These are phyloP conservation scores for Apiospora marii DNA, from an alignment of 2,329 filamentous ascomycete genomes.

Conservation along the genomic window DNA sequence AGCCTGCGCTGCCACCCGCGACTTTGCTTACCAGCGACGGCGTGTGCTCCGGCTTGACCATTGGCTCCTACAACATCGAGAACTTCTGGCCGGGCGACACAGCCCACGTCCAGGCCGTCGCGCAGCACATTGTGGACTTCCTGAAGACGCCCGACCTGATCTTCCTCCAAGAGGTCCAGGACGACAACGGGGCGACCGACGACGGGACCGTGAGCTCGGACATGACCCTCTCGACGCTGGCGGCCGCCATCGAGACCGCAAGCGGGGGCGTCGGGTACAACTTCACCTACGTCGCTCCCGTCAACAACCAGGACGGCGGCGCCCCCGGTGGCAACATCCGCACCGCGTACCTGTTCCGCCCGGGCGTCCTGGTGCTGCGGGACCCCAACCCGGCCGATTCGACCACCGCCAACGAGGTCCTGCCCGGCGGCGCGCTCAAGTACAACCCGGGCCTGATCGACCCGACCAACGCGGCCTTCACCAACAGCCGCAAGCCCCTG, in stretches of 20 bases:
- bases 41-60: constrained; percentile 66
- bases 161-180: constrained; percentile 76
- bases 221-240: constrained; percentile 64
- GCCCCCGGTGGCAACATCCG: constrained; percentile 77
- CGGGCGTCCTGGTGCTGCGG: constrained; percentile 64
- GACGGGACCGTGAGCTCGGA: constrained; percentile 65
- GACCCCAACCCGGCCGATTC: constrained; percentile 64
- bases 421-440: constrained; percentile 64
- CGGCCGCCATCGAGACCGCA: constrained; percentile 56
- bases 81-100: constrained; percentile 66
- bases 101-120: constrained; percentile 63
- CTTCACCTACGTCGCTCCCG: constrained; percentile 66
- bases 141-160: constrained; percentile 70
- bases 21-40: constrained; percentile 62
- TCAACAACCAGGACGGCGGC: constrained; percentile 69
- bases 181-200: constrained; percentile 68
- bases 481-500: constrained; percentile 70
- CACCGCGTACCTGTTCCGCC: constrained; percentile 73
- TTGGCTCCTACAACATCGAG: constrained; percentile 75
- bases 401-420: constrained; percentile 63
- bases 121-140: constrained; percentile 70
- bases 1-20: constrained; percentile 55
- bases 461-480: constrained; percentile 66
- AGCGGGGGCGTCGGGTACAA: constrained; percentile 60
- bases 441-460: constrained; percentile 76